phyloP scores from a whole-genome alignment of 192 early-diverging fungal species.

The Backusella liffmaniae region DNA sequence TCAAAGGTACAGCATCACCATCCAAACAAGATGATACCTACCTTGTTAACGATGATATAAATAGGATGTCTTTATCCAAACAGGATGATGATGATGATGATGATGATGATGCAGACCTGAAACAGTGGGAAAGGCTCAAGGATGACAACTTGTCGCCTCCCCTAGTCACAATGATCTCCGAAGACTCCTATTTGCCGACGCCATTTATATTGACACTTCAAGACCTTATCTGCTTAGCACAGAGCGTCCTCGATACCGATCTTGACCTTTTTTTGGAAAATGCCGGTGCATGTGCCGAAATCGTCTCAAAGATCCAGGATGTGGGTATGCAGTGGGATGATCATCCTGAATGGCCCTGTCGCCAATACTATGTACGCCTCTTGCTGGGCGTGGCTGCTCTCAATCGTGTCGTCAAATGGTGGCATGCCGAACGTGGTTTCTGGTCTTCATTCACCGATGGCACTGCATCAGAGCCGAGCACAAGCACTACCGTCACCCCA shows the following conservation, averaged over 20 bases:
- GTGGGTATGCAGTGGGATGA: conserved; percentile 64
- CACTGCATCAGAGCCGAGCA: not conserved
- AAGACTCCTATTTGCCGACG: conserved; percentile 51
- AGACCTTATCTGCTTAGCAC: conserved; percentile 69
- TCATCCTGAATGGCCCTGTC: conserved; percentile 64
- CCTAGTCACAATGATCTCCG: conserved; percentile 39
- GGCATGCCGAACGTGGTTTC: conserved; percentile 71
- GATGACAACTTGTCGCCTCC: not conserved
- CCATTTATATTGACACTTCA: conserved; percentile 62
- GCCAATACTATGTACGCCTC: conserved; percentile 59
- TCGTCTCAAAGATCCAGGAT: conserved; percentile 56
- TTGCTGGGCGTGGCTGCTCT: conserved; percentile 73
- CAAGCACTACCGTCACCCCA: not conserved
- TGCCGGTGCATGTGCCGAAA: conserved; percentile 53
- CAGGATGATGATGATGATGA: not conserved
- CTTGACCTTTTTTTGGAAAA: conserved; percentile 58
- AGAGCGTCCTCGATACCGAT: conserved; percentile 70
- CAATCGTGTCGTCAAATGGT: conserved; percentile 74
- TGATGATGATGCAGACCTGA: not conserved
- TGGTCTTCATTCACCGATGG: conserved; percentile 41
- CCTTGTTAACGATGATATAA: not conserved
- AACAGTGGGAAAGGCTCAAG: not conserved
- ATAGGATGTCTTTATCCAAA: not conserved
- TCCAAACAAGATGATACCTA: not conserved
- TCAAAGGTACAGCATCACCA: conserved; percentile 6